Evolutionary conservation across 2,329 filamentous ascomycete species (phyloP).

Genomic region (Alternaria triticina): DNA sequence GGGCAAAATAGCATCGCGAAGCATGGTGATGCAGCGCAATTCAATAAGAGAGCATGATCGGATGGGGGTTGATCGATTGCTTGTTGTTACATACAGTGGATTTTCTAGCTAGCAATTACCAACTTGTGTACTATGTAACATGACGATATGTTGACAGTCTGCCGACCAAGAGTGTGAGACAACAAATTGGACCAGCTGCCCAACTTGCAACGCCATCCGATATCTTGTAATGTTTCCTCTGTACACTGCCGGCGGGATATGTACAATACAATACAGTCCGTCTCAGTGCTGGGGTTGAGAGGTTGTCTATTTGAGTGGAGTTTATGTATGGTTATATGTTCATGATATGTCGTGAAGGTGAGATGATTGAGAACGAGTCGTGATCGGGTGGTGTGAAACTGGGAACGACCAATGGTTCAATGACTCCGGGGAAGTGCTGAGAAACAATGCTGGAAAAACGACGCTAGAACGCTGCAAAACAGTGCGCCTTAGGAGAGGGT

Average conservation of each 20-base stretch:
- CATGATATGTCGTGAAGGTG: not conserved
- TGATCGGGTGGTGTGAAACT: not conserved
- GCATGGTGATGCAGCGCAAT: no score
- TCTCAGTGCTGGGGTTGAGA: not conserved
- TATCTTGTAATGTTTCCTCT: not conserved
- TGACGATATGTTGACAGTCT: not conserved
- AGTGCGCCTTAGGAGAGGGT: not conserved
- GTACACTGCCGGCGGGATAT: not conserved
- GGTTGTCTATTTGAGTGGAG: slow-evolving; percentile 12
- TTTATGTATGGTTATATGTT: slow-evolving; percentile 6
- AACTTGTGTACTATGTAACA: not conserved
- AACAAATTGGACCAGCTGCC: not conserved
- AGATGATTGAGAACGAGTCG: not conserved
- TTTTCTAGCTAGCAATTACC: not conserved
- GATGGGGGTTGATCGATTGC: not conserved
- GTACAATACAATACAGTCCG: not conserved
- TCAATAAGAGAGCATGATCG: no score
- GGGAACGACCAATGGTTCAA: slow-evolving; percentile 11
- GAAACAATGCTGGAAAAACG: slow-evolving; percentile 10
- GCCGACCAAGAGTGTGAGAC: not conserved
- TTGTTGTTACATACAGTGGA: slow-evolving; percentile 1
- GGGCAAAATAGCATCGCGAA: not conserved
- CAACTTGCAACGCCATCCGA: not conserved
- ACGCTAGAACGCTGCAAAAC: slow-evolving; percentile 11
- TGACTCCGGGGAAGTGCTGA: slow-evolving; percentile 10